Evolutionary conservation across 2,329 filamentous ascomycete genomes (phyloP).

Genomic region (Ceratocystis diversiconidia): DNA sequence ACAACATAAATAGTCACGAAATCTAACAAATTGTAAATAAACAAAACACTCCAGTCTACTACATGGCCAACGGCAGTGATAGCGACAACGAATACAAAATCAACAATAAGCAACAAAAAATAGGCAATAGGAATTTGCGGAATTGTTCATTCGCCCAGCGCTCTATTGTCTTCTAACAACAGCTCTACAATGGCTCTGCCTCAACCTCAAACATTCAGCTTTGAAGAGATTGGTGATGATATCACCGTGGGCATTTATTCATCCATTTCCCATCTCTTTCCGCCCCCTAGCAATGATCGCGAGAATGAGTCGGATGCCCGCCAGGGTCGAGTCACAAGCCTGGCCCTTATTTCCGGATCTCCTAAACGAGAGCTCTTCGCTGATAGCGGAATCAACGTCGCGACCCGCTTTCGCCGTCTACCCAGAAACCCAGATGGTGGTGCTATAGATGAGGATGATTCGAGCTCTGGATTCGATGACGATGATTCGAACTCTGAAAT

Average conservation of each 20-base stretch:
- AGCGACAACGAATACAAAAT: no score
- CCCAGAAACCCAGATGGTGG: neutral
- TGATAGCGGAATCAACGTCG: neutral
- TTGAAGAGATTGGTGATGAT: neutral
- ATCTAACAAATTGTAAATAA: no score
- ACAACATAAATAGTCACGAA: no score
- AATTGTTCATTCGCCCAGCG: no score
- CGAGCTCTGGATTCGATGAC: neutral
- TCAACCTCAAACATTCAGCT: neutral
- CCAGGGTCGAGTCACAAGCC: neutral
- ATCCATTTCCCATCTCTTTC: neutral
- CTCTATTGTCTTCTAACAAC: neutral
- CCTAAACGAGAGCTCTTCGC: neutral
- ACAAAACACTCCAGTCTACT: no score
- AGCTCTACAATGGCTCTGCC: neutral
- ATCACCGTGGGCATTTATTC: neutral
- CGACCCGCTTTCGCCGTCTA: slow-evolving; percentile 1
- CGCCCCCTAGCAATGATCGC: neutral
- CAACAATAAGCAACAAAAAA: no score
- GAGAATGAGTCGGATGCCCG: neutral
- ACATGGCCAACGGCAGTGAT: no score
- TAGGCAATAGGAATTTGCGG: no score
- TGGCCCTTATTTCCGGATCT: neutral
- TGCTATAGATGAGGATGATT: neutral
- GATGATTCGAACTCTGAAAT: neutral